phyloP scores from a whole-genome alignment of 1,284 basidiomycete genomes.

The Sanghuangporus sanghuang region DNA sequence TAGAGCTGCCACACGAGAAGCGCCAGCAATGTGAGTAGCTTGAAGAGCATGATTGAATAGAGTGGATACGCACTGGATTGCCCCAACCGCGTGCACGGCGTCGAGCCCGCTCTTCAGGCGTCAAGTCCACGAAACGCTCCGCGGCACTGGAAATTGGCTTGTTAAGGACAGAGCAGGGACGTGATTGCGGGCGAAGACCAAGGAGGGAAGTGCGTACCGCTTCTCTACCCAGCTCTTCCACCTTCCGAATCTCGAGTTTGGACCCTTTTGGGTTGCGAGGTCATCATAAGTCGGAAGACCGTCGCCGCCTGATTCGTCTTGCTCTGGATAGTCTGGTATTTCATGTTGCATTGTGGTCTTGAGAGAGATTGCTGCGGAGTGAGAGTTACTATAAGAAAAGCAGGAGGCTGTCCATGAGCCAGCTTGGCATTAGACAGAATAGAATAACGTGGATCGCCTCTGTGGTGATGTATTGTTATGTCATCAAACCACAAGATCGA shows the following conservation, averaged over 20 bases:
- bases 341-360: background rate
- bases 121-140: slow-evolving; percentile 64
- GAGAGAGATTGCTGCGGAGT: background rate
- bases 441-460: background rate
- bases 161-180: background rate
- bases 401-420: background rate
- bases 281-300: slow-evolving; percentile 74
- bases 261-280: slow-evolving; percentile 62
- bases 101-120: slow-evolving; percentile 50
- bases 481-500: background rate
- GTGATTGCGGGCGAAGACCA: background rate
- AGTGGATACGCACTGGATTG: slow-evolving; percentile 26
- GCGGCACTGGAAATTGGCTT: slow-evolving; percentile 53
- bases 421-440: background rate
- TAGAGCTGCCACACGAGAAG: background rate
- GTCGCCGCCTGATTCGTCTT: slow-evolving; percentile 53
- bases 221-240: slow-evolving; percentile 86
- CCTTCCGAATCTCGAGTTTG: slow-evolving; percentile 78
- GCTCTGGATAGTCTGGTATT: slow-evolving; percentile 34
- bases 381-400: background rate
- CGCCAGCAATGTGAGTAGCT: too few species aligned
- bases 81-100: slow-evolving; percentile 68
- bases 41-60: background rate
- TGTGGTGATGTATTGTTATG: background rate
- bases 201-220: slow-evolving; percentile 37